These are phyloP conservation scores for Botryosphaeria dothidea DNA, from an alignment of 2,329 filamentous ascomycete genomes.

Conservation along the genomic window DNA sequence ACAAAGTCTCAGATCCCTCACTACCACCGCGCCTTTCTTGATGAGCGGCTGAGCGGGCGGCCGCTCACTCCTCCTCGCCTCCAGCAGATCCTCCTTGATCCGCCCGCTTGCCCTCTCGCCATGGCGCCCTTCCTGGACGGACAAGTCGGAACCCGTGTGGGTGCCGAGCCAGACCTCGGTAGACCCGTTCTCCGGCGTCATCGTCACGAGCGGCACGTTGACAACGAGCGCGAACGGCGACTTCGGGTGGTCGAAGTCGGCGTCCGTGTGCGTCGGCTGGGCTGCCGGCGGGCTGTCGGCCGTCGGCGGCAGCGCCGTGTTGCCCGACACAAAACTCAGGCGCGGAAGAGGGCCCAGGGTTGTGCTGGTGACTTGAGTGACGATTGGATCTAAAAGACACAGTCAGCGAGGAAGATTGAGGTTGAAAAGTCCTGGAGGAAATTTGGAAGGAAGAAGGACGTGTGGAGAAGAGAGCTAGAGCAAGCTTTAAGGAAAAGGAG, in stretches of 20 bases:
- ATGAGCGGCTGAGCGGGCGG: constrained; percentile 54
- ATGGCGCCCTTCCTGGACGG: constrained; percentile 51
- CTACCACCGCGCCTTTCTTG: constrained; percentile 56
- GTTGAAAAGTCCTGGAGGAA: background rate
- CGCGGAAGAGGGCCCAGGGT: constrained; percentile 57
- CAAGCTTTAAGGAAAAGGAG: background rate
- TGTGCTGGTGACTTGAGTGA: constrained; percentile 57
- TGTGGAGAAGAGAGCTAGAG: no score
- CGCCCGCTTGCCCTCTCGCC: constrained; percentile 56
- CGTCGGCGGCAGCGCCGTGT: constrained; percentile 56
- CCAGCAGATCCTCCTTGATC: constrained; percentile 47
- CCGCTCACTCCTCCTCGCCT: constrained; percentile 37
- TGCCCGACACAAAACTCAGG: constrained; percentile 61
- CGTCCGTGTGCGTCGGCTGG: constrained; percentile 62
- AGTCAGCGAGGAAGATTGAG: background rate
- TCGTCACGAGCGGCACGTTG: constrained; percentile 55
- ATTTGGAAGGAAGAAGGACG: no score
- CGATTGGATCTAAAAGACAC: constrained; percentile 49
- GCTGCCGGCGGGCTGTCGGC: constrained; percentile 36
- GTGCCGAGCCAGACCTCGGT: constrained; percentile 64
- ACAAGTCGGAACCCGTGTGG: constrained; percentile 39
- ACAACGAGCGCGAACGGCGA: constrained; percentile 58
- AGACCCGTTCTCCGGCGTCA: constrained; percentile 55
- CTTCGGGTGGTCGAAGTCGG: constrained; percentile 57
- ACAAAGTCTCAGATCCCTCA: constrained; percentile 61